Evolutionary conservation across 495 filamentous ascomycete genomes (phyloP).

Genomic region (Tuber melanosporum): DNA sequence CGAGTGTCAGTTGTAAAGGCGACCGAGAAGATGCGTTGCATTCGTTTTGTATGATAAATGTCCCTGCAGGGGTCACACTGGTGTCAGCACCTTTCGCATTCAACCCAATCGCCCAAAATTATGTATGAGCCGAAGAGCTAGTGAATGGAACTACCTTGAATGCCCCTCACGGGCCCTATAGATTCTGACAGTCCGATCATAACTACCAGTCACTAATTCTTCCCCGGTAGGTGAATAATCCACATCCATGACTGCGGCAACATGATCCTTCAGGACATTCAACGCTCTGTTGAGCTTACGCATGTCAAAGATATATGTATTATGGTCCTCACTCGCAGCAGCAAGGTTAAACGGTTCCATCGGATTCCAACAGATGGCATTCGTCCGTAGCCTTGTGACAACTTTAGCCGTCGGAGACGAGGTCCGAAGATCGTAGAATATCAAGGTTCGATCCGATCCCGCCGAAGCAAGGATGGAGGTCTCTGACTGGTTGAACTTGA

Average conservation of each 20-base stretch:
- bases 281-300: slow-evolving; percentile 71
- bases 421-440: slow-evolving; percentile 86
- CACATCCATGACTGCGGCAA: slow-evolving; percentile 93
- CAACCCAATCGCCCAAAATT: background rate
- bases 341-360: slow-evolving; percentile 93
- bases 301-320: slow-evolving; percentile 81
- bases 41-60: slow-evolving; percentile 94
- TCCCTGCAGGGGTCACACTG: slow-evolving; percentile 49
- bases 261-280: slow-evolving; percentile 93
- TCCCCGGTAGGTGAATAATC: slow-evolving; percentile 92
- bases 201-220: slow-evolving; percentile 84
- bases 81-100: background rate
- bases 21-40: slow-evolving; percentile 90
- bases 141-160: slow-evolving; percentile 45
- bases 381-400: slow-evolving; percentile 71
- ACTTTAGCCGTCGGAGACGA: slow-evolving; percentile 72
- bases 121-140: background rate
- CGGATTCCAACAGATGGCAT: slow-evolving; percentile 87
- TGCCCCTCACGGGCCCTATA: slow-evolving; percentile 77
- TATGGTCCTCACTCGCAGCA: slow-evolving; percentile 72
- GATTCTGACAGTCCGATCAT: slow-evolving; percentile 72
- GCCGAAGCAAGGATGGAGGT: slow-evolving; percentile 80
- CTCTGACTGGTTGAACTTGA: slow-evolving; percentile 89
- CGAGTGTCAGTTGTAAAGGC: slow-evolving; percentile 81
- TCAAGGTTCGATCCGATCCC: slow-evolving; percentile 75